These are phyloP conservation scores for Leccinum disarticulatum DNA, from an alignment of 768 basidiomycete genomes.

Conservation along the genomic window DNA sequence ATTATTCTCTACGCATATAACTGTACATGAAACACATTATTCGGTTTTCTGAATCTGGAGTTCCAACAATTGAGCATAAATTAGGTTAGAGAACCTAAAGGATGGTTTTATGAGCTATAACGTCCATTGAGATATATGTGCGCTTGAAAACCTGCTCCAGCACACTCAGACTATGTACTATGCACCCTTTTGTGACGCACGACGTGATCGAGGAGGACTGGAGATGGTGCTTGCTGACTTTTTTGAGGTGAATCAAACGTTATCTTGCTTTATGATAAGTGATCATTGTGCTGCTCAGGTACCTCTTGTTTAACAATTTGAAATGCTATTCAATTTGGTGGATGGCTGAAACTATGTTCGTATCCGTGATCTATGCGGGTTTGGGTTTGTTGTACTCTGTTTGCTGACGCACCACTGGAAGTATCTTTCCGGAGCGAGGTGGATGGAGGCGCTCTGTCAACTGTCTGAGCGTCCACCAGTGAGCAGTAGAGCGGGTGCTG, in stretches of 20 bases:
- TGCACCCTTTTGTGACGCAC: conserved; percentile 52
- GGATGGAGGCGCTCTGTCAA: conserved; percentile 35
- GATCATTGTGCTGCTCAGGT: too few relatives aligned
- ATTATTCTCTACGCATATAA: too few relatives aligned
- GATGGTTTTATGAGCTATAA: too few relatives aligned
- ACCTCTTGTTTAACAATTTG: too few relatives aligned
- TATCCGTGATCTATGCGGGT: neutral
- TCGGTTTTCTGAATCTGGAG: too few relatives aligned
- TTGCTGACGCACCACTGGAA: neutral
- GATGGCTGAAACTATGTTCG: conserved; percentile 49
- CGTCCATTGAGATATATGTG: too few relatives aligned
- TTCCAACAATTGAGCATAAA: too few relatives aligned
- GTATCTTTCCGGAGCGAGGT: too few relatives aligned
- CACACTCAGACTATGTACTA: too few relatives aligned
- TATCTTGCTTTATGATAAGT: neutral
- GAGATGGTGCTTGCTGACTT: conserved; percentile 24
- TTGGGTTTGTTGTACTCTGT: neutral
- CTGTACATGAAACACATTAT: too few relatives aligned
- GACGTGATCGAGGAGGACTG: conserved; percentile 52
- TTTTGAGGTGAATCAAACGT: conserved; percentile 21
- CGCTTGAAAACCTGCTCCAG: too few relatives aligned
- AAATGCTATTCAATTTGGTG: conserved; percentile 30
- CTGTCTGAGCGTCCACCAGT: conserved; percentile 33
- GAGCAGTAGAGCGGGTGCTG: conserved; percentile 18
- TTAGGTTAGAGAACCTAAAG: too few relatives aligned